Base-by-base conservation (phyloP, 768 basidiomycete species). In the Saitozyma sp. region DNA sequence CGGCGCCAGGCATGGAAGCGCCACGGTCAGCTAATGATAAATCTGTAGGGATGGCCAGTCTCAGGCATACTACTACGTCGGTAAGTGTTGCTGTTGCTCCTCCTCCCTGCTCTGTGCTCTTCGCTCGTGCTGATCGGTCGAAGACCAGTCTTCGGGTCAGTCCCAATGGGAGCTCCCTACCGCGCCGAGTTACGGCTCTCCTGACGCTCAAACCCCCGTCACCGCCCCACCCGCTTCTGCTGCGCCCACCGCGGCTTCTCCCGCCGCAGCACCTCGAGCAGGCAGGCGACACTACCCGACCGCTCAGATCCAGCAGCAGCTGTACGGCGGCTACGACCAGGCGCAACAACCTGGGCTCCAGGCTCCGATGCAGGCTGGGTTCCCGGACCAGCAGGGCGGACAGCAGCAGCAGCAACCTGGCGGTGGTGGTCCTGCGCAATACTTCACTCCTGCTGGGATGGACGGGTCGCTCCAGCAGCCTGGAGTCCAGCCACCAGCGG, bases 81-180 rank as follows among this genome's bases (percentile, higher is more conserved):
- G 93, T 94, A 71, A 80, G 88, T 82, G 37, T 37, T 37, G 54
- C 37, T 40, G 9, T 42, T 56, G 9, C 29, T 13, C 41, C 45
- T 17, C 10, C 14, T 37, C 45, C 41, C 45, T 17, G 46, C 14
- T 37, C 45, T 10, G 16, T 2, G 40, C 59, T 61, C 17, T 54
- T 50, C 3, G 39, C 42, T 46, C 14, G 40, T 41, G 29, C 56
- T 56, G 56, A 62, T 14, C 43, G 40, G 29, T 82, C 5, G 29
- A 2, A 95, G 95, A 97, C 80, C 87, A 88, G 62, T 84, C 88
- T 17, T 88, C 79, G 20, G 80, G 80, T 49, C 87, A 86, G 71
- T 86, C 88, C 4, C 93, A 96, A 75, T 96, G 94, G 94, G 94
- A 96, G 58, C 84, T 84, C 41, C 92, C 91, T 3, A 79, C 83